Evolutionary conservation across 106 monocot species (phyloP), one percentile per base, ranked within the genome.

Genomic region (Dendrobium nobile): DNA sequence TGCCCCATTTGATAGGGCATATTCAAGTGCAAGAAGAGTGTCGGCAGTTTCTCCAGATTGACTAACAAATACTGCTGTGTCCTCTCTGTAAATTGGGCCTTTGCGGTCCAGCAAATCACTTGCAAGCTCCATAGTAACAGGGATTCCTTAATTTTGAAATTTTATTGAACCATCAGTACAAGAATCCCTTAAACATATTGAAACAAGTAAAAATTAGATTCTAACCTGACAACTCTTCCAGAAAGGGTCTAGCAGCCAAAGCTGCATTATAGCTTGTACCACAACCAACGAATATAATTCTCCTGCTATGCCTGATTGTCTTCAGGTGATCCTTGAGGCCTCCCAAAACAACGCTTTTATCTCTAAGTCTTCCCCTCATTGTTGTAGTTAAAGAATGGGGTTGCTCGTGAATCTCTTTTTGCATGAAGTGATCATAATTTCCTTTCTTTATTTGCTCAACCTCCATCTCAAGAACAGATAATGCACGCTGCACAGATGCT

Each of bases 361-460:
- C 89, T 79, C 83, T 92, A 13, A 99, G 89, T 78, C 98, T 92
- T 70, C 98, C 98, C 78, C 98, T 95, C 98, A 99, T 99, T 77
- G 98, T 95, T 28, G 95, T 99, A 19, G 89, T 99, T 75, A 99
- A 83, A 77, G 98, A 99, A 78, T 99, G 86, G 58, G 95, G 92
- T 54, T 99, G 98, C 77, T 99, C 98, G 75, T 99, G 95, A 82
- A 99, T 99, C 85, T 99, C 98, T 82, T 99, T 99, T 79, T 99
- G 92, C 98, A 99, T 99, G 67, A 99, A 99, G 80, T 99, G 92
- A 55, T 99, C 91, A 86, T 92, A 99, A 42, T 88, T 91, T 77
- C 98, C 98, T 73, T 95, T 99, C 84, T 95, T 99, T 87, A 99
- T 99, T 87, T 99, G 98, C 73, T 99, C 98, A 79, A 99, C 98